Evolutionary conservation across 495 filamentous ascomycete species (phyloP).

Genomic region (Barbatosphaeria neglecta): DNA sequence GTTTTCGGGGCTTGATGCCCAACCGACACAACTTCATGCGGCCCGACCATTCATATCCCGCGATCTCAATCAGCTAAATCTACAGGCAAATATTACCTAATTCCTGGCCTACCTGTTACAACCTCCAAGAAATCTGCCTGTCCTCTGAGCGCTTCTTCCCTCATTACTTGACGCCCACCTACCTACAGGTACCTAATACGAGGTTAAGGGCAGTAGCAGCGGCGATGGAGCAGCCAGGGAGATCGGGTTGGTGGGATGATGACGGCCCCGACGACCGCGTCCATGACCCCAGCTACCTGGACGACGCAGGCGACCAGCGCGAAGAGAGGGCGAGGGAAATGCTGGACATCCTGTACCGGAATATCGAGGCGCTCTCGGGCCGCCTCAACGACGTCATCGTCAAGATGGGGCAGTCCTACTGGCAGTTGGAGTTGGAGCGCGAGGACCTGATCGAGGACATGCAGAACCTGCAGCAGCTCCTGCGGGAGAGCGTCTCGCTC

Average conservation of each 20-base stretch:
- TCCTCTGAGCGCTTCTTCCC: background rate
- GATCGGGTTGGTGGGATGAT: background rate
- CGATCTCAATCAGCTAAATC: no score
- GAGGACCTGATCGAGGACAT: constrained; percentile 1
- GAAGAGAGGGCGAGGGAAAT: background rate
- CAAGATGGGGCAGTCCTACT: background rate
- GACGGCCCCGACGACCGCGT: no score
- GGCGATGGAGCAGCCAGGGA: background rate
- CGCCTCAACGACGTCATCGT: background rate
- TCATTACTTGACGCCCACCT: no score
- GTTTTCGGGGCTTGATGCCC: background rate
- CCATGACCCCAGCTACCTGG: no score
- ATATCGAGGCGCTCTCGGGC: no score
- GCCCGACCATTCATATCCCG: background rate
- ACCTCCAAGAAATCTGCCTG: background rate
- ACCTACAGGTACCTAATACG: no score
- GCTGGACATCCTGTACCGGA: no score
- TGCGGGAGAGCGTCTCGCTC: constrained; percentile 1
- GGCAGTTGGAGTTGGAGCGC: background rate
- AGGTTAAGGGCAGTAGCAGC: background rate
- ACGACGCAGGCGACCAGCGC: background rate
- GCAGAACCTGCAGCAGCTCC: background rate
- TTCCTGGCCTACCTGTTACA: background rate
- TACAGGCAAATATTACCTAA: background rate
- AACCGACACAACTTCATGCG: background rate